These are phyloP conservation scores for bread wheat (Triticum aestivum) DNA, from an alignment of 176 grass and related monocot species.

Conservation along the genomic window DNA sequence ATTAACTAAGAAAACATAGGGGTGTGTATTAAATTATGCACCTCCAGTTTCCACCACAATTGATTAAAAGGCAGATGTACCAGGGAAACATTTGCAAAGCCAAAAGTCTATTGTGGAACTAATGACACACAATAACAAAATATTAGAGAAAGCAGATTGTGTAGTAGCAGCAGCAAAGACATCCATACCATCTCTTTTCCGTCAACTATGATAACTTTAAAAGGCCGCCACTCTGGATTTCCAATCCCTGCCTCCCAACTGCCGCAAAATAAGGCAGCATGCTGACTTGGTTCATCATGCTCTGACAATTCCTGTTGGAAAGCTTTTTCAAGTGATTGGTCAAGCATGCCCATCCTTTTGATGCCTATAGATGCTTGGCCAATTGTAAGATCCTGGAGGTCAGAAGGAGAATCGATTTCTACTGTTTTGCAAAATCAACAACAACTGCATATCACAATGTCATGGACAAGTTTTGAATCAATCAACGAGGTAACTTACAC, in stretches of 20 bases:
- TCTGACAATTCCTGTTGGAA: conserved; percentile 22
- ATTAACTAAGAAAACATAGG: background rate
- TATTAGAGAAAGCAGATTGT: background rate
- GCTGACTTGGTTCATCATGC: conserved; percentile 21
- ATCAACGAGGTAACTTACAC: conserved; percentile 13
- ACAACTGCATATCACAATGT: background rate
- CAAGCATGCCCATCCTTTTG: conserved; percentile 56
- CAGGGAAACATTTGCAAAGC: background rate
- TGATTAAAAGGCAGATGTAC: background rate
- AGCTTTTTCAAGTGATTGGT: conserved; percentile 38
- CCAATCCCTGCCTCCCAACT: conserved; percentile 45
- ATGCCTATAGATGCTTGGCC: background rate
- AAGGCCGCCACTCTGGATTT: conserved; percentile 54
- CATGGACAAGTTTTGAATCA: background rate
- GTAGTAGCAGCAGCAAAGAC: background rate
- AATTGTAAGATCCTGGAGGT: background rate
- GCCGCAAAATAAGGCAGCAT: background rate
- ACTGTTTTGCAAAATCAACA: no score
- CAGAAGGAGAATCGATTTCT: background rate
- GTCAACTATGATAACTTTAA: conserved; percentile 28
- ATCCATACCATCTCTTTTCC: conserved; percentile 32
- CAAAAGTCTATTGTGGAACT: background rate
- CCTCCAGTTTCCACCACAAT: background rate
- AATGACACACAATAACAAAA: background rate
- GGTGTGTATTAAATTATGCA: background rate